Evolutionary conservation across 441 rosid genomes (phyloP), one percentile per base, ranked within the genome.

Genomic region (Breynia disticha): DNA sequence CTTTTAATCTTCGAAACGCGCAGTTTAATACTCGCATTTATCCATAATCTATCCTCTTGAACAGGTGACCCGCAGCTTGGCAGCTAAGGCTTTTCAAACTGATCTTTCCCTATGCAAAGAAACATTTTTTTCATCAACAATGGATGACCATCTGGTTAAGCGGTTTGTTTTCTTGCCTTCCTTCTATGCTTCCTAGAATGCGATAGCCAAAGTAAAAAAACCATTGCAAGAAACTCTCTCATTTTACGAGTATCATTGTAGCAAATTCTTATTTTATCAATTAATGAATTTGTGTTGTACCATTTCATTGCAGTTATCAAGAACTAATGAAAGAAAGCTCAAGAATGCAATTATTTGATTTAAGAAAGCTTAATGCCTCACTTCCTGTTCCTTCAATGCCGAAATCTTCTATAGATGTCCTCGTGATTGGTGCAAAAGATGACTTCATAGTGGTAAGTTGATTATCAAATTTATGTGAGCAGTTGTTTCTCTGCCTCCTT

Each of bases 361-460:
- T 90, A 41, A 82, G 85, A 65, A 82, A 83, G 84, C 77, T 90
- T 59, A 90, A 90, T 43, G 80, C 84, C 43, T 83, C 93, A 28
- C 95, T 90, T 67, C 93, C 98, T 0, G 98, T 90, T 57, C 83
- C 84, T 47, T 72, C 83, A 44, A 67, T 69, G 56, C 74, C 79
- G 17, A 62, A 79, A 37, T 68, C 77, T 63, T 67, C 74, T 3
- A 60, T 68, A 37, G 59, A 72, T 58, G 60, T 87, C 65, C 80
- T 87, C 38, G 88, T 90, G 32, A 4, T 87, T 66, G 98, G 98
- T 24, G 95, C 93, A 17, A 72, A 63, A 17, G 77, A 79, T 56
- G 96, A 90, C 74, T 85, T 87, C 74, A 90, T 90, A 60, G 95
- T 87, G 85, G 98, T 90, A 76, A 70, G 52, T 44, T n/a, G 35